phyloP scores from a whole-genome alignment of 768 basidiomycete species.

The Omphalotus guepiniiformis region DNA sequence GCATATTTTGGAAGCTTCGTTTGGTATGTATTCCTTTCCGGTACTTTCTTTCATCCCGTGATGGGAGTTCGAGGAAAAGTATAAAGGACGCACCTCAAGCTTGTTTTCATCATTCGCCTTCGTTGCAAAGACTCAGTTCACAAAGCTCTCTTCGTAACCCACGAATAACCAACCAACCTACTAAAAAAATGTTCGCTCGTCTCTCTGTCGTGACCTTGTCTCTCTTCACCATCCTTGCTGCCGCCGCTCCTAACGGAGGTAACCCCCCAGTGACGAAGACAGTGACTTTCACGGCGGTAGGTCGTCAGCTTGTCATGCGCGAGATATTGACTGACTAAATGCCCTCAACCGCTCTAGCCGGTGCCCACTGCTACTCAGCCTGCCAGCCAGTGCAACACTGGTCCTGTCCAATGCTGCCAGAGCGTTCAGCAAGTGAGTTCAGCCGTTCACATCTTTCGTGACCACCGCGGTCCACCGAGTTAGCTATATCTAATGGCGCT shows the following conservation, averaged over 20 bases:
- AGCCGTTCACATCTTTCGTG: no score
- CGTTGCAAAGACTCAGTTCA: no score
- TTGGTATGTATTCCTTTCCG: no score
- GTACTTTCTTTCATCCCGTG: no score
- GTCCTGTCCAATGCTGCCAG: neutral
- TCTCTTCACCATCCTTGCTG: neutral
- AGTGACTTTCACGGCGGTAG: neutral
- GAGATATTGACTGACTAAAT: neutral
- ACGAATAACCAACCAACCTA: no score
- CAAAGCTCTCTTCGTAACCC: no score
- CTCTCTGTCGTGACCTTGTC: neutral
- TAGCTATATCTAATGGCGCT: neutral
- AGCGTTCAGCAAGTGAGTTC: neutral
- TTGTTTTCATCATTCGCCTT: no score
- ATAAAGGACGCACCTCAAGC: no score
- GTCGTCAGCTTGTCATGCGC: neutral
- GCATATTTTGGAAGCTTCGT: no score
- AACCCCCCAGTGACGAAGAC: neutral
- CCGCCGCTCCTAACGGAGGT: neutral
- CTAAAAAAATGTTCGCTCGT: slow-evolving; percentile 3
- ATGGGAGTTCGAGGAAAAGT: no score
- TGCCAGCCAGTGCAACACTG: neutral
- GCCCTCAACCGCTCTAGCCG: neutral
- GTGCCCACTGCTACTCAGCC: neutral
- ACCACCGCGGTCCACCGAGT: no score